Conservation (phyloP, 192 early-diverging fungal genomes). For the Chytriomyces hyalinus region DNA sequence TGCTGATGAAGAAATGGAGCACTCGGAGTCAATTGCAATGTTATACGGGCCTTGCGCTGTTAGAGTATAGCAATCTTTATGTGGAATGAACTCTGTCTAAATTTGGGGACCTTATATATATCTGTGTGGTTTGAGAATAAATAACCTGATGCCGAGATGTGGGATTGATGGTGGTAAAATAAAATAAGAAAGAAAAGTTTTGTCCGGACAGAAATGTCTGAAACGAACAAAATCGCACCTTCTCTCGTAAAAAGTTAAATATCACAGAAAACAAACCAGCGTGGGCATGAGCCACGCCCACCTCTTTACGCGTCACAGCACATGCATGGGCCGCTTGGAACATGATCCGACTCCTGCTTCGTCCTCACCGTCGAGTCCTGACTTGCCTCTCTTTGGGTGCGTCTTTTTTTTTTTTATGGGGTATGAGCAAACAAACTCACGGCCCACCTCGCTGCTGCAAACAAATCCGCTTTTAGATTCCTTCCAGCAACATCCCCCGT, state of each 20-base stretch:
- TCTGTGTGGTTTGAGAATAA: not conserved
- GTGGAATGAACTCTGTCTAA: not conserved
- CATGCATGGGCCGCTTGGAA: constrained; percentile 17
- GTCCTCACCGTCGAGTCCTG: not conserved
- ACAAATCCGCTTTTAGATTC: not conserved
- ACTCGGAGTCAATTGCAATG: not conserved
- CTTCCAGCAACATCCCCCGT: not conserved
- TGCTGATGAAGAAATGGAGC: not conserved
- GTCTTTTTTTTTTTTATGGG: not conserved
- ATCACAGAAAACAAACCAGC: not conserved
- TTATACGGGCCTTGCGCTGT: constrained; percentile 10
- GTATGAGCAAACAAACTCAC: not conserved
- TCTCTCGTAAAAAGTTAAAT: too few species aligned
- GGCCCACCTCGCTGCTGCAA: not conserved
- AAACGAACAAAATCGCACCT: not conserved
- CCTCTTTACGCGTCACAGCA: constrained; percentile 61
- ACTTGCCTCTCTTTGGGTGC: not conserved
- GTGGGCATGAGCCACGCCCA: not conserved
- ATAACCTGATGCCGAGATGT: too few species aligned
- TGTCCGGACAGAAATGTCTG: not conserved
- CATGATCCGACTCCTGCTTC: constrained; percentile 6
- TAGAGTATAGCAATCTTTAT: constrained; percentile 8
- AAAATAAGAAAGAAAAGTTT: too few species aligned
- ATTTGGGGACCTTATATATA: not conserved
- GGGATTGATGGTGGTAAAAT: too few species aligned